phyloP scores from a whole-genome alignment of 345 rosid species.

The Excoecaria agallocha region DNA sequence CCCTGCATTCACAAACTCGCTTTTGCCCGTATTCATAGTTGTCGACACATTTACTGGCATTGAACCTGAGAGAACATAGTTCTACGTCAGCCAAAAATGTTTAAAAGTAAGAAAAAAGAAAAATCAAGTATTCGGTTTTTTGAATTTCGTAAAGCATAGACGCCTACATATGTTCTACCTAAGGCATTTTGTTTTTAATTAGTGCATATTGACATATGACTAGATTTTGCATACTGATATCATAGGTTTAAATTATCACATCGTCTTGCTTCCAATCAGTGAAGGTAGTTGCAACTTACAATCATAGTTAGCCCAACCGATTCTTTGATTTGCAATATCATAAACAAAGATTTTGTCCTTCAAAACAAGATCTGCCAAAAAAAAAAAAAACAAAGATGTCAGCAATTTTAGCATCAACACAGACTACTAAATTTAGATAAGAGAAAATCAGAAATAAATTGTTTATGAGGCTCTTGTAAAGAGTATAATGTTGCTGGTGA shows the following conservation, averaged over 20 bases:
- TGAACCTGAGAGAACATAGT: constrained; percentile 48
- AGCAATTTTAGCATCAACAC: neutral
- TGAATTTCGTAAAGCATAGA: too few species aligned
- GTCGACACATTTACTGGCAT: constrained; percentile 75
- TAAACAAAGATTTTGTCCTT: constrained; percentile 87
- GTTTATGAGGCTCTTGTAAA: neutral
- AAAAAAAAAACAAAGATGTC: neutral
- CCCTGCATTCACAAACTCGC: constrained; percentile 68
- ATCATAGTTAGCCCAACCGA: constrained; percentile 87
- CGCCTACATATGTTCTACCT: neutral
- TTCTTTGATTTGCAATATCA: constrained; percentile 70
- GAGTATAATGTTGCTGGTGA: too few species aligned
- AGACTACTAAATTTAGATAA: neutral
- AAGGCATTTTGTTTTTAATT: too few species aligned
- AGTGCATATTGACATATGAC: neutral
- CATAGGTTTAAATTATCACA: neutral
- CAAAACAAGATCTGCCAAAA: constrained; percentile 71
- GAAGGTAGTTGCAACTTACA: constrained; percentile 49
- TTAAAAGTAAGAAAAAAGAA: too few species aligned
- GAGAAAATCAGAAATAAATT: neutral
- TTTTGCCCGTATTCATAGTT: constrained; percentile 49
- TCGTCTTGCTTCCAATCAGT: neutral
- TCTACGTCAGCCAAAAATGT: neutral
- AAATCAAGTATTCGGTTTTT: too few species aligned
- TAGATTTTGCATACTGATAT: neutral